Conservation (phyloP, 1,284 basidiomycete genomes). For the Abortiporus biennis region DNA sequence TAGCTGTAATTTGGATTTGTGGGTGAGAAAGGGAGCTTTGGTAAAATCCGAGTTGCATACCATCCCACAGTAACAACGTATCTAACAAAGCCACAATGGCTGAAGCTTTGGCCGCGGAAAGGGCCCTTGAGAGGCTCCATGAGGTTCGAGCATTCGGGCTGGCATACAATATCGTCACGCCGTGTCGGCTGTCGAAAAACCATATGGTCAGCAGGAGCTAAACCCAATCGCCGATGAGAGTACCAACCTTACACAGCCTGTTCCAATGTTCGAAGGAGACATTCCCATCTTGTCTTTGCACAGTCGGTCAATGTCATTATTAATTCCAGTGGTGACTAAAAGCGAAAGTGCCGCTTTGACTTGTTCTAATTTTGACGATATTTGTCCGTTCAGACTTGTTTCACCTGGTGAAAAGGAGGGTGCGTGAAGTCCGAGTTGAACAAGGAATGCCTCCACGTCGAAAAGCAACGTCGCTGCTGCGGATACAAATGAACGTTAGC, state of each 20-base stretch:
- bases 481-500: too few species aligned
- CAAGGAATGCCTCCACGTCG: constrained; percentile 23
- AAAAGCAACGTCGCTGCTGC: constrained; percentile 24
- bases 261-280: constrained; percentile 34
- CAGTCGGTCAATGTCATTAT: constrained; percentile 58
- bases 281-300: constrained; percentile 48
- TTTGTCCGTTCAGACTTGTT: not conserved
- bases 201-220: too few species aligned
- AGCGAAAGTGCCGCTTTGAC: constrained; percentile 28
- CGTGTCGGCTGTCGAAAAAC: constrained; percentile 23
- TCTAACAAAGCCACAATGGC: constrained; percentile 65
- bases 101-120: constrained; percentile 65
- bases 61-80: constrained; percentile 65
- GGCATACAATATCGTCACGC: constrained; percentile 38
- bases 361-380: constrained; percentile 13
- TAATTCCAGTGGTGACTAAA: constrained; percentile 37
- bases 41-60: constrained; percentile 28
- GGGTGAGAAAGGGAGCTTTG: not conserved
- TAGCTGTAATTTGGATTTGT: too few species aligned
- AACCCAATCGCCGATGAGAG: too few species aligned
- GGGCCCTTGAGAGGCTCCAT: constrained; percentile 69
- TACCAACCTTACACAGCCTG: constrained; percentile 37
- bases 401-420: constrained; percentile 4
- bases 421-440: constrained; percentile 10
- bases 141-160: constrained; percentile 30